These are phyloP conservation scores for Draba incana DNA, from an alignment of 345 rosid species.

Conservation along the genomic window DNA sequence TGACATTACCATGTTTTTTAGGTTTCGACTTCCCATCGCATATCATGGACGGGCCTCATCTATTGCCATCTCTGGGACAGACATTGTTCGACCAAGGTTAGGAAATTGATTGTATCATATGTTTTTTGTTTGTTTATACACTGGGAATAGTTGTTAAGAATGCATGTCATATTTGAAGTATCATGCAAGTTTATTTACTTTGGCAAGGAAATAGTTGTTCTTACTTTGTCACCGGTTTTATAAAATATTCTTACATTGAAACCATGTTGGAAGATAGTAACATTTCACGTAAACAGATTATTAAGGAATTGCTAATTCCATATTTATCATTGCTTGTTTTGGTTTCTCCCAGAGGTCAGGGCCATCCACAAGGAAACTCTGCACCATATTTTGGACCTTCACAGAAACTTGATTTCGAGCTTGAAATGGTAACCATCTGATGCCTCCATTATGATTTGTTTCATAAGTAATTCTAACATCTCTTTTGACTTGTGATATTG, in stretches of 20 bases:
- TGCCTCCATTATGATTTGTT: not conserved
- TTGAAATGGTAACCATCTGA: constrained; percentile 79
- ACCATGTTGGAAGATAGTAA: not conserved
- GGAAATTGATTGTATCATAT: constrained; percentile 2
- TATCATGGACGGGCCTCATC: constrained; percentile 98
- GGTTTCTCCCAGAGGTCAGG: constrained; percentile 74
- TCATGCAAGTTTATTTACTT: constrained; percentile 10
- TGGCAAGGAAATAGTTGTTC: not conserved
- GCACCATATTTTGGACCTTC: constrained; percentile 89
- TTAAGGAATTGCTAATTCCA: constrained; percentile 23
- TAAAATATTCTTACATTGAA: constrained; percentile 4
- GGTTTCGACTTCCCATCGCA: constrained; percentile 97
- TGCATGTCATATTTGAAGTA: constrained; percentile 20
- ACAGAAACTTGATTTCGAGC: constrained; percentile 90
- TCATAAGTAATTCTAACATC: not conserved
- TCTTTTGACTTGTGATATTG: constrained; percentile 4
- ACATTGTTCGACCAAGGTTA: constrained; percentile 82
- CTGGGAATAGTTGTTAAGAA: constrained; percentile 16
- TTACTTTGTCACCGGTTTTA: not conserved
- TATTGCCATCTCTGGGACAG: constrained; percentile 86
- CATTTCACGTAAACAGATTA: too few species aligned
- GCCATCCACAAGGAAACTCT: constrained; percentile 68
- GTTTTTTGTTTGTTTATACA: not conserved
- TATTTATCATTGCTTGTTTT: constrained; percentile 25
- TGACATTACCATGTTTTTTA: constrained; percentile 42